Percentiles rank a stretch among this genome's conserved stretches.
Conservation (phyloP, 371 early-diverging fungal species). For the Homolaphlyctis polyrhiza region DNA sequence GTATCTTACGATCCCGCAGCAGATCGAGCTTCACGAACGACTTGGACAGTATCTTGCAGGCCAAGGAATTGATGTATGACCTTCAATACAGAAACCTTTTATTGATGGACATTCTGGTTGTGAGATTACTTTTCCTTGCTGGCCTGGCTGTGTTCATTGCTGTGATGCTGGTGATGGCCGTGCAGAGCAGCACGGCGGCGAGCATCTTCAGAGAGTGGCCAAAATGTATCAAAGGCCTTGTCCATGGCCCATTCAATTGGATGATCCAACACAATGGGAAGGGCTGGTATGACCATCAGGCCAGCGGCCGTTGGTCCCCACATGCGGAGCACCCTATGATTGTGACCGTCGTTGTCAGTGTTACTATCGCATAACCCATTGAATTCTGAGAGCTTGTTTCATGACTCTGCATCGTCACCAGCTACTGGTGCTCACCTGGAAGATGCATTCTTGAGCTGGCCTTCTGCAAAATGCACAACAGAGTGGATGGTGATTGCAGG, state of each 20-base stretch:
- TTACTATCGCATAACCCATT: too few relatives aligned
- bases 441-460: slow-evolving; percentile 32
- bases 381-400: too few relatives aligned
- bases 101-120: background rate
- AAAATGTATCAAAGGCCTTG: slow-evolving; percentile 42
- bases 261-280: slow-evolving; percentile 70
- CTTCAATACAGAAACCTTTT: background rate
- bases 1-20: slow-evolving; percentile 17
- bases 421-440: too few relatives aligned
- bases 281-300: slow-evolving; percentile 61
- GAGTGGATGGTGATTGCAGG: slow-evolving; percentile 72
- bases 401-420: too few relatives aligned
- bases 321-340: slow-evolving; percentile 41
- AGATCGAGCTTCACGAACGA: slow-evolving; percentile 23
- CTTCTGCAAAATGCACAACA: slow-evolving; percentile 62
- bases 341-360: too few relatives aligned
- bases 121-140: too few relatives aligned
- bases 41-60: slow-evolving; percentile 22
- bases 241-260: slow-evolving; percentile 66
- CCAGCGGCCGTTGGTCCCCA: slow-evolving; percentile 70
- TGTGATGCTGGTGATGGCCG: background rate
- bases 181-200: background rate
- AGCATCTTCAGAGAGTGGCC: slow-evolving; percentile 17
- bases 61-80: background rate
- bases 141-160: background rate